phyloP scores from a whole-genome alignment of 805 yeast genomes.

The Candida boleticola region DNA sequence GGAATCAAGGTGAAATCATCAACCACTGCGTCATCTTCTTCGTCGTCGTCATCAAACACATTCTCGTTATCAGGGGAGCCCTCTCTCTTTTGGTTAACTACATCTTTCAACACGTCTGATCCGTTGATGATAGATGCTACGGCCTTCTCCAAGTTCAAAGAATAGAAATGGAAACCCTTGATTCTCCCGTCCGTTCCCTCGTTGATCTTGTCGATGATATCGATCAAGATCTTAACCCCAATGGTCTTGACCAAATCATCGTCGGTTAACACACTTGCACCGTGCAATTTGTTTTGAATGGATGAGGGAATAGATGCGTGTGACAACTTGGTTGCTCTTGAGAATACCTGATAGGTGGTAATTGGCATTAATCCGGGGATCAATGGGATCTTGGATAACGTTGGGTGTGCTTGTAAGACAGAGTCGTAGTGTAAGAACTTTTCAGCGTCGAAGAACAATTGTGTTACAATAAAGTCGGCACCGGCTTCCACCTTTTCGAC shows the following conservation, averaged over 20 bases:
- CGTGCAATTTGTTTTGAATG: slow-evolving; percentile 54
- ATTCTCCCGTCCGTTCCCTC: slow-evolving; percentile 53
- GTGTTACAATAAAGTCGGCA: slow-evolving; percentile 91
- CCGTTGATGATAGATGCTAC: slow-evolving; percentile 78
- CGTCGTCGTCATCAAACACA: slow-evolving; percentile 32
- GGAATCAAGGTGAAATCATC: slow-evolving; percentile 3
- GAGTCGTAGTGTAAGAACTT: slow-evolving; percentile 68
- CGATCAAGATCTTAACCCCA: slow-evolving; percentile 73
- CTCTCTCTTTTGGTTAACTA: slow-evolving; percentile 35
- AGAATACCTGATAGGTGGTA: slow-evolving; percentile 76
- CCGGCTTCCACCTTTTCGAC: slow-evolving; percentile 89
- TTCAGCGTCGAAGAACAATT: slow-evolving; percentile 83
- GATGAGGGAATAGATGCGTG: slow-evolving; percentile 76
- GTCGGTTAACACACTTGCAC: slow-evolving; percentile 42
- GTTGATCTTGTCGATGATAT: slow-evolving; percentile 59
- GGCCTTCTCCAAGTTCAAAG: slow-evolving; percentile 88
- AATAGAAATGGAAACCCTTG: slow-evolving; percentile 90
- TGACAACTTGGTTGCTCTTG: slow-evolving; percentile 83
- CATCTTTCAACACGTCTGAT: slow-evolving; percentile 48
- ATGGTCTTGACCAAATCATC: slow-evolving; percentile 79
- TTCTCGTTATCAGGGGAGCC: slow-evolving; percentile 25
- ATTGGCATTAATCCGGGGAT: slow-evolving; percentile 93
- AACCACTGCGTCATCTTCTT: slow-evolving; percentile 24
- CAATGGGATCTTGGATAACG: slow-evolving; percentile 50
- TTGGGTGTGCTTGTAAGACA: slow-evolving; percentile 35